Evolutionary conservation across 805 yeast genomes (phyloP).

Genomic region (Saccharomycopsis javanensis): DNA sequence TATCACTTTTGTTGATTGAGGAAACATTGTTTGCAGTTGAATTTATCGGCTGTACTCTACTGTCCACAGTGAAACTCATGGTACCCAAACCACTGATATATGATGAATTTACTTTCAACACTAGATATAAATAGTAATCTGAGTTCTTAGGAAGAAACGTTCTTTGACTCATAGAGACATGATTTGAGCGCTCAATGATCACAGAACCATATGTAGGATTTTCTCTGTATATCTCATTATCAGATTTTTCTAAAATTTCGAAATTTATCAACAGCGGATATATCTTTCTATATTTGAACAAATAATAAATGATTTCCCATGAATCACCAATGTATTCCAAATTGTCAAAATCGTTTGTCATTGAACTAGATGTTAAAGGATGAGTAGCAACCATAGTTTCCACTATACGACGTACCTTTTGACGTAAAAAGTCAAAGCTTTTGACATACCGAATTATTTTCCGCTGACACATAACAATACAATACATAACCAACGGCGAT

Average conservation of each 20-base stretch:
- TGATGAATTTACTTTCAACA: conserved; percentile 5
- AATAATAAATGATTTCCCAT: conserved; percentile 44
- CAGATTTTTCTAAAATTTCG: conserved; percentile 22
- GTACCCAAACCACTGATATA: conserved; percentile 41
- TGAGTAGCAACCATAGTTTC: too few species aligned
- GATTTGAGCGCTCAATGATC: conserved; percentile 5
- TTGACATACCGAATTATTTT: conserved; percentile 25
- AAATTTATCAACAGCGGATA: conserved; percentile 40
- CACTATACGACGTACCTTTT: conserved; percentile 18
- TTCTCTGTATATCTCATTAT: conserved; percentile 4
- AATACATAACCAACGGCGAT: conserved; percentile 23
- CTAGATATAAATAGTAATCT: conserved; percentile 21
- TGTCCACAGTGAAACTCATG: conserved; percentile 39
- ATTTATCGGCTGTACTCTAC: conserved; percentile 21
- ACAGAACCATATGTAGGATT: conserved; percentile 12
- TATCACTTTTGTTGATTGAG: not conserved
- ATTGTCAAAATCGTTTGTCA: conserved; percentile 5
- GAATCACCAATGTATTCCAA: conserved; percentile 21
- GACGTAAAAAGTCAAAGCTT: conserved; percentile 28
- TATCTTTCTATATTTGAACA: conserved; percentile 41
- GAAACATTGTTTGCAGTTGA: conserved; percentile 22
- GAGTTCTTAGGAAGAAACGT: conserved; percentile 19
- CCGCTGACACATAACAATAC: conserved; percentile 8
- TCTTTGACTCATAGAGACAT: conserved; percentile 9
- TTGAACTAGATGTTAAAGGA: too few species aligned